Evolutionary conservation across 164 flowering plant species (phyloP), one percentile per base, ranked within the genome.

Genomic region (Piper betle): DNA sequence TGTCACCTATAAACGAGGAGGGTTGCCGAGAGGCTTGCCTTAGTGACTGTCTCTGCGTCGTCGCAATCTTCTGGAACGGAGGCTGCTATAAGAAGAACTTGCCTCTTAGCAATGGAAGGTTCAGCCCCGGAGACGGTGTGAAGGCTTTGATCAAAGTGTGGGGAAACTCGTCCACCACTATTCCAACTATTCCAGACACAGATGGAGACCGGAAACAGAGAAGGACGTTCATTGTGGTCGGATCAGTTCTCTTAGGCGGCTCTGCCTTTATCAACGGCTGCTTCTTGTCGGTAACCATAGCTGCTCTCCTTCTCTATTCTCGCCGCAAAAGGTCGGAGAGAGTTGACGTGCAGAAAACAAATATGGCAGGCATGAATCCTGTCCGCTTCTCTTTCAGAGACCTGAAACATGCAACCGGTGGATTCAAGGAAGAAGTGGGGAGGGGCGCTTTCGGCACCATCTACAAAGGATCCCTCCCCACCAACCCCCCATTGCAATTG

Each of bases 61-160:
- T 69, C 5, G 81, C 73, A 4, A 54, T 73, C 53, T 63, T 50
- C 17, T 18, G 46, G 48, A 19, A 11, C 11, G 52, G 67, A 13
- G 33, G 6, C 5, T 80, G 83, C 48, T 80, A 76, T 76, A 77
- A 73, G 74, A 80, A 80, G 76, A 77, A 66, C 64, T 37, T 75
- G 6, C 83, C 81, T 0, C 74, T 71, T 11, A 62, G 62, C 0
- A 66, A 73, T 61, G 81, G 81, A 40, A 71, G 69, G 46, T 15
- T 48, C 2, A 53, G 57, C 4, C 0, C 11, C 3, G 37, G 46
- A 10, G 52, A 39, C 4, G 39, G 15, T 0, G 52, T 64, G 1
- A 68, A 16, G 19, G 67, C 74, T 17, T 60, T 76, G 4, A 39
- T 76, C 55, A 79, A 79, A 64, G 64, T 75, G 1, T 41, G 67